Conservation (phyloP, 2,329 filamentous ascomycete genomes). For the Trematosphaeria pertusa region DNA sequence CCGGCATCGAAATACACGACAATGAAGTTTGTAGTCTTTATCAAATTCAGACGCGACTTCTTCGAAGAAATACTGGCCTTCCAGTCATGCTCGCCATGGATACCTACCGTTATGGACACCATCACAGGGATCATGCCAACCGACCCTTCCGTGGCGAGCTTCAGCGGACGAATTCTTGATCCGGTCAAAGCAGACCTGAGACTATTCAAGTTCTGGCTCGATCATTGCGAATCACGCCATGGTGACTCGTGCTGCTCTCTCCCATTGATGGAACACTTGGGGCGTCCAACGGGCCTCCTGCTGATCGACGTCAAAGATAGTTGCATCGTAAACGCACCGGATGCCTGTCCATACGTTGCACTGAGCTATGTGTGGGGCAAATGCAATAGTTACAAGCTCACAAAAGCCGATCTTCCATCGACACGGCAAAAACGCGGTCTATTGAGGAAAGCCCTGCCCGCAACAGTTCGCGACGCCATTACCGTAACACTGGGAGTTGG, state of each 20-base stretch:
- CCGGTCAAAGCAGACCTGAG: background rate
- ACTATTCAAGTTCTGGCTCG: background rate
- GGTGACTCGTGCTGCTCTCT: background rate
- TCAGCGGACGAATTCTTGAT: background rate
- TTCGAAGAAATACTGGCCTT: background rate
- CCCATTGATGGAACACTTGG: background rate
- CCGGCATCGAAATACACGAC: no score
- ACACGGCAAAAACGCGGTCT: background rate
- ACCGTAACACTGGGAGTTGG: background rate
- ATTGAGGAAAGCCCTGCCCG: background rate
- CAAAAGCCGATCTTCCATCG: background rate
- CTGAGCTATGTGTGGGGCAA: slow-evolving; percentile 4
- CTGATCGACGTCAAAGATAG: background rate
- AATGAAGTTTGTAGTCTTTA: no score
- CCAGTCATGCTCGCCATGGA: background rate
- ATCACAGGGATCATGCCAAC: background rate
- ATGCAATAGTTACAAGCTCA: background rate
- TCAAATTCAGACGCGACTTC: no score
- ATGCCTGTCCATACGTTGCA: background rate
- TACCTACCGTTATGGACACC: background rate
- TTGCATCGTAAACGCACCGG: background rate
- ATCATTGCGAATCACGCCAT: background rate
- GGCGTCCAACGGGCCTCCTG: background rate
- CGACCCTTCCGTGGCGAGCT: background rate
- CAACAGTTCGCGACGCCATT: slow-evolving; percentile 1